Evolutionary conservation across 495 filamentous ascomycete species (phyloP).

Genomic region (Beverwykella pulmonaria): DNA sequence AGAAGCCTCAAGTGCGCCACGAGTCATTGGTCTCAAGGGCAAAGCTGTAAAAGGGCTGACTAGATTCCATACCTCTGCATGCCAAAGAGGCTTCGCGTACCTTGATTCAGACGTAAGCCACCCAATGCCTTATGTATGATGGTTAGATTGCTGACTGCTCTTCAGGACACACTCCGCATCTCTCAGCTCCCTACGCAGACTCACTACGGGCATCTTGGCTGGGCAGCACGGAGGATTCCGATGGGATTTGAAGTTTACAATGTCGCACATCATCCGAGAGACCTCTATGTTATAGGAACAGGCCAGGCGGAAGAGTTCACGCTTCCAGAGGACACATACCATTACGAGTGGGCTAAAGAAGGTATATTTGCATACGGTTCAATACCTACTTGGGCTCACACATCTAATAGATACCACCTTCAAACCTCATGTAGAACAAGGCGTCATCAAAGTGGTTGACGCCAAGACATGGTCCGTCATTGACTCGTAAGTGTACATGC

Average conservation of each 20-base stretch:
- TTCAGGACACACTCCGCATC: conserved; percentile 61
- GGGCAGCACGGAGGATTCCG: conserved; percentile 68
- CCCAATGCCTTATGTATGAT: neutral
- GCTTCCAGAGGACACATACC: conserved; percentile 78
- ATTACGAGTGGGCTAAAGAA: conserved; percentile 77
- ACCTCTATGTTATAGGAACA: conserved; percentile 76
- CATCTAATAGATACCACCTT: conserved; percentile 54
- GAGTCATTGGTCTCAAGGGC: conserved; percentile 70
- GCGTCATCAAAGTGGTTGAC: conserved; percentile 72
- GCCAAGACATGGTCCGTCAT: conserved; percentile 75
- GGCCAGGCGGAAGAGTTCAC: conserved; percentile 69
- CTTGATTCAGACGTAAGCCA: conserved; percentile 60
- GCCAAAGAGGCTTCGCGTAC: conserved; percentile 79
- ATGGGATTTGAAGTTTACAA: conserved; percentile 71
- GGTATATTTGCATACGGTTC: conserved; percentile 42
- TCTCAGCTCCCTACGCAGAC: conserved; percentile 66
- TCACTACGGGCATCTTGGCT: conserved; percentile 68
- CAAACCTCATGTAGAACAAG: conserved; percentile 67
- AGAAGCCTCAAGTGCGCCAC: conserved; percentile 71
- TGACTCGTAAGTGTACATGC: conserved; percentile 57
- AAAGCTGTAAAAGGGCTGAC: conserved; percentile 66
- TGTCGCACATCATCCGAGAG: conserved; percentile 73
- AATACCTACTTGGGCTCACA: neutral
- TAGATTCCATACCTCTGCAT: conserved; percentile 70
- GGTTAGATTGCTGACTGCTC: conserved; percentile 25